Evolutionary conservation across 306 rosid species (phyloP), one percentile per base, ranked within the genome.

Genomic region (Potentilla sterilis): DNA sequence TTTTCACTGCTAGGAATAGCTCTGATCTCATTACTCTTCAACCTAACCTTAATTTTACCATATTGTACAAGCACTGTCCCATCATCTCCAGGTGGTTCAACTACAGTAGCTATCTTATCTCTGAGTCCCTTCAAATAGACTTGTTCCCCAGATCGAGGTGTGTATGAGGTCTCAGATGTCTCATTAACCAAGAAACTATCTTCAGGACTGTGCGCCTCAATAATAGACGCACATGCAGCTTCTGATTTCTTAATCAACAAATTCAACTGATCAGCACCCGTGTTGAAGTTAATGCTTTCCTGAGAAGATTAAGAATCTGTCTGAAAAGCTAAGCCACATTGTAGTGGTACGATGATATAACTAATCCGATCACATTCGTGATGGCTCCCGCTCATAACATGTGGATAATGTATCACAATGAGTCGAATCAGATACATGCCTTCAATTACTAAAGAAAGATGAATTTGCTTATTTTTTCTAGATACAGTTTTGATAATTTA

Each of bases 41-140:
- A 88, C 44, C 97, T 93, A 49, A 82, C 92, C 87, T 90, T 92
- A 54, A 94, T 81, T 85, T 88, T 89, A 69, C 97, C 96, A 85
- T 92, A 90, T 75, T 88, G 97, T 61, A 94, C 96, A 42, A 94
- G 77, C 82, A 94, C 72, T 51, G 88, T 82, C 18, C 81, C 95
- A 64, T 86, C 96, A 41, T 85, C 88, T 35, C 83, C 88, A 55
- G 88, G 83, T 18, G 77, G 78, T 75, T 92, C 97, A 51, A 89
- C 89, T 47, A 94, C 96, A 43, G 87, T 94, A 35, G 89, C 97
- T 68, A 88, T 77, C 86, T 90, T 94, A 78, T 83, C 86, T 68
- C 96, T 88, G 55, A 94, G 88, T 83, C 85, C 86, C 80, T 72
- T 83, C 71, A 92, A 86, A 72, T 24, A 77, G 72, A 94, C 93